Percentiles rank a stretch among this genome's conserved stretches.
Conservation (phyloP, 73 alveolate genomes). For the Paramecium sonneborni region DNA sequence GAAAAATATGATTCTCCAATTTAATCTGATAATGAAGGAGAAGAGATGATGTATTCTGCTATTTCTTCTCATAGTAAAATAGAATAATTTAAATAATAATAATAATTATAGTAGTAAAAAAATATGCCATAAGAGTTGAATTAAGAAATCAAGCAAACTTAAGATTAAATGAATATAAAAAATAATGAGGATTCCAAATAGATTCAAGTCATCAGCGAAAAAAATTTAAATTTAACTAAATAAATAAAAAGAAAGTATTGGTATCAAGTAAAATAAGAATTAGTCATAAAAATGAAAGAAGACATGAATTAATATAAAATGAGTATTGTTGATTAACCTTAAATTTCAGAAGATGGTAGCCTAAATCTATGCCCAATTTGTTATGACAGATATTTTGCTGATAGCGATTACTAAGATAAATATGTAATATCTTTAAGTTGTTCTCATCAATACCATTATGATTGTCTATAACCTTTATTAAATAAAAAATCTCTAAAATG, state of each 20-base stretch:
- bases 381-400: background rate
- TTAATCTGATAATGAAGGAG: background rate
- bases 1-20: background rate
- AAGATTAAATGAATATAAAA: too few relatives aligned
- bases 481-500: constrained; percentile 40
- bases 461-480: background rate
- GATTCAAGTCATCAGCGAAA: too few relatives aligned
- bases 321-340: background rate
- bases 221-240: background rate
- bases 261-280: background rate
- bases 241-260: background rate
- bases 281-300: background rate
- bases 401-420: background rate
- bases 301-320: background rate
- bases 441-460: background rate
- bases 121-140: background rate
- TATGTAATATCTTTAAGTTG: background rate
- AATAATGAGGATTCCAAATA: too few relatives aligned
- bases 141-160: too few relatives aligned
- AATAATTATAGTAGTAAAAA: background rate
- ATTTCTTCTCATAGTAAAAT: background rate
- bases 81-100: background rate
- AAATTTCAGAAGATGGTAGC: background rate
- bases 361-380: background rate
- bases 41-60: background rate